phyloP scores from a whole-genome alignment of 2,329 filamentous ascomycete genomes.

The Ophiobolus disseminans region DNA sequence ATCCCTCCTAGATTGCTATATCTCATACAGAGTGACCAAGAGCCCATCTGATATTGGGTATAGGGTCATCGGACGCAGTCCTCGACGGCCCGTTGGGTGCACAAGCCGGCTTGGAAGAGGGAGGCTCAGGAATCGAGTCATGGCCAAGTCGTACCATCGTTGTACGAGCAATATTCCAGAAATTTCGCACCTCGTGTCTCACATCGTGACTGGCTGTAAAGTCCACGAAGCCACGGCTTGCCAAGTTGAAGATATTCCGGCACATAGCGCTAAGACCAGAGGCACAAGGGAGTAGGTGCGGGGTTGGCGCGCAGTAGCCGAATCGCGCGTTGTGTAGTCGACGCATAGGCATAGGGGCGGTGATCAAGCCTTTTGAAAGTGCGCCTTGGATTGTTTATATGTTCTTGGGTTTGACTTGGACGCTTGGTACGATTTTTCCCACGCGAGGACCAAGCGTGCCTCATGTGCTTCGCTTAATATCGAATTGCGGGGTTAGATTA shows the following conservation, averaged over 20 bases:
- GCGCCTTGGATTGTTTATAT: slow-evolving; percentile 27
- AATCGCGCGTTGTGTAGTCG: slow-evolving; percentile 11
- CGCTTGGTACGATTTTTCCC: slow-evolving; percentile 11
- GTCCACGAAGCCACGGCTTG: slow-evolving; percentile 7
- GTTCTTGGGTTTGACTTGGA: slow-evolving; percentile 17
- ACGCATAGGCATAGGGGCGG: slow-evolving; percentile 6
- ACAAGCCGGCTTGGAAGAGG: slow-evolving; percentile 23
- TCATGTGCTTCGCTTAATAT: slow-evolving; percentile 21
- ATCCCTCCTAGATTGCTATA: slow-evolving; percentile 19
- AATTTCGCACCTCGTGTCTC: slow-evolving; percentile 7
- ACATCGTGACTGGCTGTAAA: slow-evolving; percentile 11
- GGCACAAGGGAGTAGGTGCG: slow-evolving; percentile 13
- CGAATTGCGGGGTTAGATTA: slow-evolving; percentile 17
- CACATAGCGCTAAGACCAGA: slow-evolving; percentile 25
- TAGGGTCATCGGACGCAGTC: slow-evolving; percentile 20
- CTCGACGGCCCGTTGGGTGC: slow-evolving; percentile 24
- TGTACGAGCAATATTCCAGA: slow-evolving; percentile 11
- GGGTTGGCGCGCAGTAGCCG: slow-evolving; percentile 22
- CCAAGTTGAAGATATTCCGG: slow-evolving; percentile 27
- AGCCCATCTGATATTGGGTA: slow-evolving; percentile 13
- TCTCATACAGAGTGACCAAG: slow-evolving; percentile 12
- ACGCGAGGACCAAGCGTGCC: slow-evolving; percentile 11
- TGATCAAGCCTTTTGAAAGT: slow-evolving; percentile 19
- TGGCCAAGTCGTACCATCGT: slow-evolving; percentile 11
- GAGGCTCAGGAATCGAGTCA: slow-evolving; percentile 1